Evolutionary conservation across 768 basidiomycete species (phyloP).

Genomic region (Trametes coccinea): DNA sequence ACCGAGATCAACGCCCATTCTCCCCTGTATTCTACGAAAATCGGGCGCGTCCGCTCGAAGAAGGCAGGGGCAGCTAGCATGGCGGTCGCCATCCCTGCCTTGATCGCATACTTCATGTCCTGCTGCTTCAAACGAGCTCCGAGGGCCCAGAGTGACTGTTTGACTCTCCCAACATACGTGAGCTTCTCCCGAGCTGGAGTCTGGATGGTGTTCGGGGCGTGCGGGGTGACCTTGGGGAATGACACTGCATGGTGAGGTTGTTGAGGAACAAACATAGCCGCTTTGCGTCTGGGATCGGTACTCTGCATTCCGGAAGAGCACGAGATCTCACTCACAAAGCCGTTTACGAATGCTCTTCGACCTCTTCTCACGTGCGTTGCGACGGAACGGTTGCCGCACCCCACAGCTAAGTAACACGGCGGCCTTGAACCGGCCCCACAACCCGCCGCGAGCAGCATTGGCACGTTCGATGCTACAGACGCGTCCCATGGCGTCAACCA

Average conservation of each 20-base stretch:
- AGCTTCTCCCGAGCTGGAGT: slow-evolving; percentile 67
- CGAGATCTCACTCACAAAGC: slow-evolving; percentile 26
- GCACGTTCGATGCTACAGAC: slow-evolving; percentile 70
- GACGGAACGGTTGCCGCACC: not conserved
- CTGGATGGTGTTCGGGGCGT: slow-evolving; percentile 84
- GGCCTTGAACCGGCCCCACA: slow-evolving; percentile 40
- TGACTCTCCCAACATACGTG: slow-evolving; percentile 58
- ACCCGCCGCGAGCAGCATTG: slow-evolving; percentile 35
- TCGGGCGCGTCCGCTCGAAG: slow-evolving; percentile 70
- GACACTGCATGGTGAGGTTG: slow-evolving; percentile 48
- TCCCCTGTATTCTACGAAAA: slow-evolving; percentile 81
- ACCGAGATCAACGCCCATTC: slow-evolving; percentile 97
- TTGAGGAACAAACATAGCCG: slow-evolving; percentile 52
- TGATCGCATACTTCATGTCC: slow-evolving; percentile 85
- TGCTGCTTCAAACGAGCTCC: slow-evolving; percentile 65
- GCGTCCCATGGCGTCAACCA: slow-evolving; percentile 81
- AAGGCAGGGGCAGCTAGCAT: slow-evolving; percentile 88
- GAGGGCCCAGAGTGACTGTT: slow-evolving; percentile 73
- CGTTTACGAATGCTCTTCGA: slow-evolving; percentile 25
- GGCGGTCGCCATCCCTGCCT: slow-evolving; percentile 81
- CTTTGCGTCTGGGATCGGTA: slow-evolving; percentile 30
- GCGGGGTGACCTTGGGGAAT: slow-evolving; percentile 81
- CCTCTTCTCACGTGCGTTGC: slow-evolving; percentile 12
- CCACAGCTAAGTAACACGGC: slow-evolving; percentile 1
- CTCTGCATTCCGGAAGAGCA: not conserved